phyloP scores from a whole-genome alignment of 2,329 filamentous ascomycete species.

The Colletotrichum sp. region DNA sequence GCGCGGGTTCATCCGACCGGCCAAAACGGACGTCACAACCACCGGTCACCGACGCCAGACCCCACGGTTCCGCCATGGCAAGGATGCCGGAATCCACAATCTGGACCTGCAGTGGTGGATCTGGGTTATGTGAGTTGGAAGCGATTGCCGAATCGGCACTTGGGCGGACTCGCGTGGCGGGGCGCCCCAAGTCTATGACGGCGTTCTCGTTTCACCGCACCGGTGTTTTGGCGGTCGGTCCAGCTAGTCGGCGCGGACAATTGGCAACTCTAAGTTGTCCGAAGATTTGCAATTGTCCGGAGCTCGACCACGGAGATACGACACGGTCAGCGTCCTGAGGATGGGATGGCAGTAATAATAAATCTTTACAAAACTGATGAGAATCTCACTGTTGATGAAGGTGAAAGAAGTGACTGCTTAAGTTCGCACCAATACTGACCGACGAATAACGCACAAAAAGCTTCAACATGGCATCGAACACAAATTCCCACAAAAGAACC shows the following conservation, averaged over 20 bases:
- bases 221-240: background rate
- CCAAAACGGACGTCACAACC: background rate
- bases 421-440: background rate
- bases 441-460: background rate
- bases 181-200: background rate
- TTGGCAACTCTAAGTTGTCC: background rate
- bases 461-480: background rate
- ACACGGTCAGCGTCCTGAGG: background rate
- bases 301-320: background rate
- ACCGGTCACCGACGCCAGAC: background rate
- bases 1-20: background rate
- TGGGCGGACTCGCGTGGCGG: background rate
- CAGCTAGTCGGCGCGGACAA: background rate
- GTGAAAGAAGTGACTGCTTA: background rate
- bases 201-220: background rate
- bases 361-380: background rate
- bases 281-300: background rate
- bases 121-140: background rate
- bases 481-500: background rate
- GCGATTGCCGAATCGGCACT: background rate
- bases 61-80: background rate
- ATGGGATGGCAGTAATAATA: fast-evolving
- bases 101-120: background rate
- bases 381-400: background rate
- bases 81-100: no score